Percentiles rank a stretch among this genome's conserved stretches.
phyloP scores from a whole-genome alignment of 495 filamentous ascomycete species.

The Hyaloscypha bicolor region DNA sequence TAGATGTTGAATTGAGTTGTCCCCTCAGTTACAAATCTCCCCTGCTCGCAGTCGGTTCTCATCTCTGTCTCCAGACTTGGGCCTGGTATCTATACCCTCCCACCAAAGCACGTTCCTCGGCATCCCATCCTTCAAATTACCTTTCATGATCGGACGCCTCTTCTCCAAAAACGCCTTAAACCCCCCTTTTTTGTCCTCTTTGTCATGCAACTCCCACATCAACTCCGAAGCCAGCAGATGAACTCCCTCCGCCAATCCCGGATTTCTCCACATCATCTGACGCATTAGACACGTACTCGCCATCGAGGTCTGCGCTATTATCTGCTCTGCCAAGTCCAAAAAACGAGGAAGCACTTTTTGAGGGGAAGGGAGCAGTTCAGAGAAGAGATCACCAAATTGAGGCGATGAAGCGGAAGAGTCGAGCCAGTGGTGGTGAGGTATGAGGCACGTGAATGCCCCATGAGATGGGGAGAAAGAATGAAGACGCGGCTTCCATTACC shows the following conservation, averaged over 20 bases:
- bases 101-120: conserved; percentile 12
- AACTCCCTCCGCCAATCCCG: background rate
- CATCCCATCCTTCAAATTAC: conserved; percentile 7
- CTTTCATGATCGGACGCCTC: conserved; percentile 28
- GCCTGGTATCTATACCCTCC: conserved; percentile 2
- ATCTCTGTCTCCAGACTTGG: conserved; percentile 1
- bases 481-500: conserved; percentile 61
- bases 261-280: conserved; percentile 13
- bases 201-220: conserved; percentile 54
- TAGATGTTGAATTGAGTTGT: background rate
- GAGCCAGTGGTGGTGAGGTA: conserved; percentile 12
- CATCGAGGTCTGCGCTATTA: background rate
- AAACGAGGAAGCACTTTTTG: conserved; percentile 4
- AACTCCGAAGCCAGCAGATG: conserved; percentile 59
- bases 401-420: conserved; percentile 4
- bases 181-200: conserved; percentile 49
- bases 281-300: conserved; percentile 10
- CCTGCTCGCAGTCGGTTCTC: background rate
- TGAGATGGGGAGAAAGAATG: conserved; percentile 35
- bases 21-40: background rate
- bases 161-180: conserved; percentile 46
- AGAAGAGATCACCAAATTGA: conserved; percentile 10
- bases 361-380: conserved; percentile 6
- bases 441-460: conserved; percentile 2
- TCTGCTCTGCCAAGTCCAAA: conserved; percentile 7